phyloP scores from a whole-genome alignment of 805 yeast genomes.

The Candida peoriensis region DNA sequence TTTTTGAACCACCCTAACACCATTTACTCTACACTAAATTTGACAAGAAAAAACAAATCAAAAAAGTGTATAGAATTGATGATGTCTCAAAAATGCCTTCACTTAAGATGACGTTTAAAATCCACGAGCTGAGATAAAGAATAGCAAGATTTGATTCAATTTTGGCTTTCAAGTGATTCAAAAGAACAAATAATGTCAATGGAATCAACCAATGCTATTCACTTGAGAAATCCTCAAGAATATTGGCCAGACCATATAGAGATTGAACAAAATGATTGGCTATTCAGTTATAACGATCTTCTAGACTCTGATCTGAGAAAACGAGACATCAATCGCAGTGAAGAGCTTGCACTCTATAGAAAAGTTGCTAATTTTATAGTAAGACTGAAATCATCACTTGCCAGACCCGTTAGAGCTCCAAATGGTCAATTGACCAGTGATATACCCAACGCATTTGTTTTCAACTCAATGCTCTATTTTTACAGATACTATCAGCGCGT shows the following conservation, averaged over 20 bases:
- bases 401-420: not conserved
- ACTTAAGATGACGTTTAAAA: no score
- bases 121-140: no score
- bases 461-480: constrained; percentile 12
- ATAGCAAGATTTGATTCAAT: no score
- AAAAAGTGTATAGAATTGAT: no score
- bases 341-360: constrained; percentile 1
- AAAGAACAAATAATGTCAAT: not conserved
- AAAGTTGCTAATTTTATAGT: not conserved
- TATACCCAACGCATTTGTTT: constrained; percentile 3
- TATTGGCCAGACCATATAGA: constrained; percentile 18
- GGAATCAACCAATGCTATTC: not conserved
- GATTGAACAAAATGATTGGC: constrained; percentile 16
- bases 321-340: constrained; percentile 1
- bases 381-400: not conserved
- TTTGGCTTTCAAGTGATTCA: no score
- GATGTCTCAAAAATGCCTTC: no score
- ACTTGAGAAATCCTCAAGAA: constrained; percentile 2
- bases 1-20: no score
- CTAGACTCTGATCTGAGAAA: constrained; percentile 1
- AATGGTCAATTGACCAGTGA: not conserved
- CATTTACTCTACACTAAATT: no score
- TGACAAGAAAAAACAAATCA: no score
- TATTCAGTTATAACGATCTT: constrained; percentile 9
- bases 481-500: constrained; percentile 18